A percentile compares a stretch with the other conserved stretches of the same genome.
These are phyloP conservation scores for Cercospora sp. DNA, from an alignment of 2,329 filamentous ascomycete genomes.

Conservation along the genomic window DNA sequence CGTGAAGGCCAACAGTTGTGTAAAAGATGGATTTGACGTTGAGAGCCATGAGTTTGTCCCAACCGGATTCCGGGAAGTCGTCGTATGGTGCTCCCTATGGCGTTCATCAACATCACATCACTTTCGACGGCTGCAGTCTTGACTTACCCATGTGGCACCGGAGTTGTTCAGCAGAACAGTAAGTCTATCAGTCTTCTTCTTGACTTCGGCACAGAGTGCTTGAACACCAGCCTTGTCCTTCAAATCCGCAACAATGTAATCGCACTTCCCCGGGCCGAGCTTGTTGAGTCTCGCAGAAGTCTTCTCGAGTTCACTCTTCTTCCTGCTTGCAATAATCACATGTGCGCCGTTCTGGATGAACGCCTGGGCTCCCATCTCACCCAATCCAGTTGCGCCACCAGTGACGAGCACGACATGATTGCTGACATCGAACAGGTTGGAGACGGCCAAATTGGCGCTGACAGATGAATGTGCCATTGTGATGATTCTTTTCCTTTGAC, in stretches of 20 bases:
- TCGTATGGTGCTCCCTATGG: conserved; percentile 55
- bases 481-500: background rate
- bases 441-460: conserved; percentile 32
- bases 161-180: conserved; percentile 51
- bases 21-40: conserved; percentile 44
- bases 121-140: too few species aligned
- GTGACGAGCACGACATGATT: conserved; percentile 46
- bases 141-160: conserved; percentile 42
- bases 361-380: conserved; percentile 50
- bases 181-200: conserved; percentile 47
- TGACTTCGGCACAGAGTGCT: conserved; percentile 45
- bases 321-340: conserved; percentile 47
- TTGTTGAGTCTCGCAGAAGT: conserved; percentile 46
- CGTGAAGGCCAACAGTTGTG: conserved; percentile 50
- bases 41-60: conserved; percentile 55
- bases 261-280: conserved; percentile 48
- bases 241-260: conserved; percentile 49
- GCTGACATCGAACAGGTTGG: conserved; percentile 40
- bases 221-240: conserved; percentile 47
- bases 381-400: conserved; percentile 49
- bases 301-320: conserved; percentile 47
- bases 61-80: conserved; percentile 58
- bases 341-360: conserved; percentile 47
- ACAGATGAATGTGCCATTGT: conserved; percentile 36
- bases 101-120: background rate